Conservation (phyloP, 2,329 filamentous ascomycete genomes). For the Verticillium nubilum region DNA sequence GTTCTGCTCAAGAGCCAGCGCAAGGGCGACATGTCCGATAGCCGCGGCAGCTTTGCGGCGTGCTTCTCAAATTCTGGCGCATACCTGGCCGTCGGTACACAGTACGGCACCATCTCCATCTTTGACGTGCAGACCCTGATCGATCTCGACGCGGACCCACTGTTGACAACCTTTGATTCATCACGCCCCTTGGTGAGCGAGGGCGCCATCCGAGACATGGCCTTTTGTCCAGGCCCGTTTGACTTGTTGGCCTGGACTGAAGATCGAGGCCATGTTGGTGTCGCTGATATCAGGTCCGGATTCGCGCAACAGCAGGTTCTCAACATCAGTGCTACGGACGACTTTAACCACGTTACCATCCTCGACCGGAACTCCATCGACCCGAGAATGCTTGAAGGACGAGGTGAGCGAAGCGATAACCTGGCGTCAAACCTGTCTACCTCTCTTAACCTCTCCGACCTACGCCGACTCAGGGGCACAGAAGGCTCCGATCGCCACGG, state of each 20-base stretch:
- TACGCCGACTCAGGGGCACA: constrained; percentile 5
- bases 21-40: constrained; percentile 47
- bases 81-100: constrained; percentile 71
- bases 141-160: constrained; percentile 44
- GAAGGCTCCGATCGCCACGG: constrained; percentile 21
- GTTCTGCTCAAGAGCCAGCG: constrained; percentile 55
- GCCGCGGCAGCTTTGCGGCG: constrained; percentile 68
- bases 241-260: constrained; percentile 94
- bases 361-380: constrained; percentile 51
- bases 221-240: constrained; percentile 84
- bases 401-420: constrained; percentile 37
- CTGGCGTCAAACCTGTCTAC: constrained; percentile 12
- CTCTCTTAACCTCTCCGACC: constrained; percentile 27
- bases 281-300: constrained; percentile 66
- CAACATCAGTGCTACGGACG: constrained; percentile 52
- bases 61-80: constrained; percentile 69
- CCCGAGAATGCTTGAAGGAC: constrained; percentile 42
- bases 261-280: constrained; percentile 69
- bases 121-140: constrained; percentile 54
- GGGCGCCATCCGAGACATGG: constrained; percentile 85
- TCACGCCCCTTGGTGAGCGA: constrained; percentile 64
- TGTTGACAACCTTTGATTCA: constrained; percentile 72
- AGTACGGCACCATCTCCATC: constrained; percentile 74
- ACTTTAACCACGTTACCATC: constrained; percentile 51
- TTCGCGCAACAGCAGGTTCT: constrained; percentile 66